phyloP scores from a whole-genome alignment of 345 rosid species.

The Eucalyptus lansdowneana region DNA sequence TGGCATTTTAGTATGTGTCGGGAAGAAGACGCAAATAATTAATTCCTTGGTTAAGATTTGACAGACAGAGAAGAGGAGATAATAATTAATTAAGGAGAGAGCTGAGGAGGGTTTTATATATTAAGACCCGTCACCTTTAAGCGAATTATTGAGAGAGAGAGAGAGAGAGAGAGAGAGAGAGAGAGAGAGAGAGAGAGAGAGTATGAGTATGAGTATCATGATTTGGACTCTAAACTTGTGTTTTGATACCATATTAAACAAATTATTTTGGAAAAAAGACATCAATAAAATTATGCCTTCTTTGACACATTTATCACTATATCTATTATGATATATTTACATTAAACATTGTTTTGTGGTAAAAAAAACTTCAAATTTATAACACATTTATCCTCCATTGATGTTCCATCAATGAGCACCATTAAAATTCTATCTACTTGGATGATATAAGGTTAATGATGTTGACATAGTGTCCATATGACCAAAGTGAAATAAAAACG shows the following conservation, averaged over 20 bases:
- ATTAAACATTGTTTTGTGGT: background rate
- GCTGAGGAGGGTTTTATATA: background rate
- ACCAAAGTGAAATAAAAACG: background rate
- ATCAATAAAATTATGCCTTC: no score
- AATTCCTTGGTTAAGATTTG: background rate
- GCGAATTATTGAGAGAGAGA: background rate
- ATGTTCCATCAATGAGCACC: background rate
- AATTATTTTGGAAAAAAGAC: background rate
- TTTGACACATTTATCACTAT: no score
- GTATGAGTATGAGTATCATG: background rate
- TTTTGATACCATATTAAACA: background rate
- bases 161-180: no score
- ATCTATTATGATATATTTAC: no score
- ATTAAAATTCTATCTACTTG: background rate
- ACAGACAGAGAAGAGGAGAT: background rate
- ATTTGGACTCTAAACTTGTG: no score
- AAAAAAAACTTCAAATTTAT: background rate
- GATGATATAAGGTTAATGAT: background rate
- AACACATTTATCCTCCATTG: no score
- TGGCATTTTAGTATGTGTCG: background rate
- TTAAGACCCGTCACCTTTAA: background rate
- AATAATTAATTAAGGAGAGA: background rate
- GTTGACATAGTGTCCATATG: background rate
- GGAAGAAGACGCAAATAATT: background rate
- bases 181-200: no score